Evolutionary conservation across 2,329 filamentous ascomycete species (phyloP), one percentile per base, ranked within the genome.

Genomic region (Massarina eburnea): DNA sequence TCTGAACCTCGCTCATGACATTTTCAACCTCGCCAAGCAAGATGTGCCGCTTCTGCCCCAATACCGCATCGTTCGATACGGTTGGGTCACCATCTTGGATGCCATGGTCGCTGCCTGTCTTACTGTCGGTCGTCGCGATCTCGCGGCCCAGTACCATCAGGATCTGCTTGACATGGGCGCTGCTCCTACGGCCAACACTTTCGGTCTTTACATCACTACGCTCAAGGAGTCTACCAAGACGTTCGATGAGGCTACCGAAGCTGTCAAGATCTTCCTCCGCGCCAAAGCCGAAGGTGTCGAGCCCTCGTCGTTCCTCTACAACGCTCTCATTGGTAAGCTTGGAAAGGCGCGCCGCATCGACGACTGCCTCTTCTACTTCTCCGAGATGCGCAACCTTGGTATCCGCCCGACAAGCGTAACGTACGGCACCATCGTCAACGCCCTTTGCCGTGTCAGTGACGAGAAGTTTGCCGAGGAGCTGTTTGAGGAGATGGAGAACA

Each of bases 401-500:
- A 92, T 99, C 65, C 91, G 92, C 61, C 94, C 94, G 2, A 99
- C 94, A 0, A 96, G 91, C 39, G 94, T 99, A 46, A 99, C 94
- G 1, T 99, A 99, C 62, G 94, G 94, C 52, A 99, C 94, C 10
- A 91, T 99, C 61, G 92, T 99, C 73, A 99, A 99, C 61, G 94
- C 94, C 19, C 82, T 99, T 12, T 96, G 91, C 79, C 89, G 94
- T 60, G 94, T 97, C 45, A 96, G 91, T 57, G 94, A 99, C 60
- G 92, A 97, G 75, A 95, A 92, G 66, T 96, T 96, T 68, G 94
- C 94, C 21, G 94, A 96, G 66, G 91, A 97, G 72, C 83, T 97
- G 60, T 99, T 99, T 66, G 91, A 97, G 66, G 94, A 99, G 76
- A 99, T 99, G 94, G 94, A 99, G 76, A 84, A 86, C 37, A 96